Evolutionary conservation across 768 basidiomycete genomes (phyloP).

Genomic region (Tricholoma sp.): DNA sequence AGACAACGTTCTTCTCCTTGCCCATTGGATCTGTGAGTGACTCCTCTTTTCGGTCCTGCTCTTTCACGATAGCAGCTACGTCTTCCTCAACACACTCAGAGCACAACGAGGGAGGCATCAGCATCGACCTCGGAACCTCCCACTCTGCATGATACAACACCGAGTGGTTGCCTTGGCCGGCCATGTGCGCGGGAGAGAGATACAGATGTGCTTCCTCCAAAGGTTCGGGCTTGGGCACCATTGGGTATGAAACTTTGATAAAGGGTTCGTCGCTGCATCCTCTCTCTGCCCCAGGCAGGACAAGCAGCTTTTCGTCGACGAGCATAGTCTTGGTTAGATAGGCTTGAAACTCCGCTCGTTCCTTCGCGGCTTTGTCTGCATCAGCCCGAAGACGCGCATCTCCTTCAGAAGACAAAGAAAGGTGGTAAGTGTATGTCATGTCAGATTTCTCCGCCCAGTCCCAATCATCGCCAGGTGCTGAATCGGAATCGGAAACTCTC

Average conservation of each 20-base stretch:
- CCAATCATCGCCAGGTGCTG: neutral
- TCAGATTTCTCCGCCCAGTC: slow-evolving; percentile 15
- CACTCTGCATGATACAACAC: slow-evolving; percentile 44
- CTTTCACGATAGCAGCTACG: slow-evolving; percentile 8
- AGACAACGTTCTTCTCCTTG: slow-evolving; percentile 4
- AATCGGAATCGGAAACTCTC: neutral
- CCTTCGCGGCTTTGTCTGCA: neutral
- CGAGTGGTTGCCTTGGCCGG: slow-evolving; percentile 51
- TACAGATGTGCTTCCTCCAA: slow-evolving; percentile 44
- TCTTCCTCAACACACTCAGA: neutral
- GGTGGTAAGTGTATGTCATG: slow-evolving; percentile 23
- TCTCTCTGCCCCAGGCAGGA: neutral
- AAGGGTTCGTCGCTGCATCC: slow-evolving; percentile 15
- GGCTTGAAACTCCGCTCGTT: neutral
- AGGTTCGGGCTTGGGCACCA: slow-evolving; percentile 16
- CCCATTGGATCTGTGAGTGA: slow-evolving; percentile 1
- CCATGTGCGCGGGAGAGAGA: slow-evolving; percentile 27
- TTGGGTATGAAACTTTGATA: slow-evolving; percentile 25
- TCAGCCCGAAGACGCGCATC: slow-evolving; percentile 7
- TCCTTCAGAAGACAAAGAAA: slow-evolving; percentile 12
- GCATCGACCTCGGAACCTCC: neutral
- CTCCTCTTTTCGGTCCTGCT: slow-evolving; percentile 16
- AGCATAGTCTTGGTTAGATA: neutral
- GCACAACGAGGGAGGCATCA: neutral
- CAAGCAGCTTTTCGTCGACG: slow-evolving; percentile 9